A percentile compares a stretch with the other conserved stretches of the same genome.
Conservation (phyloP, 768 basidiomycete genomes). For the Mycena polygramma region DNA sequence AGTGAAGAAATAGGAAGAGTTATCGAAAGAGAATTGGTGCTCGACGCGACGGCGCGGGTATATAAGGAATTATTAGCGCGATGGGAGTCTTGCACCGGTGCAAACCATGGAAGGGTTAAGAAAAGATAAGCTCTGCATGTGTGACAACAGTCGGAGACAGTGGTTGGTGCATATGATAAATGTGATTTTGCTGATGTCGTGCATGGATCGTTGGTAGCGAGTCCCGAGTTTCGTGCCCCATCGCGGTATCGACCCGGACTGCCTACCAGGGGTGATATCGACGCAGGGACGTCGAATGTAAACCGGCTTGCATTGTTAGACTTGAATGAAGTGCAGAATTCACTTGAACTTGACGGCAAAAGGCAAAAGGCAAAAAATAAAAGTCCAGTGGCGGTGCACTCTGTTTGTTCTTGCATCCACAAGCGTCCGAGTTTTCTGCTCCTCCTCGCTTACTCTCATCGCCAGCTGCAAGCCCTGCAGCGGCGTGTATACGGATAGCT, state of each 20-base stretch:
- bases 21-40: constrained; percentile 25
- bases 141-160: not conserved
- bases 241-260: no score
- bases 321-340: no score
- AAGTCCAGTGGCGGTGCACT: no score
- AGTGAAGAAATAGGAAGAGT: constrained; percentile 4
- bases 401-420: no score
- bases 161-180: not conserved
- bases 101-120: constrained; percentile 22
- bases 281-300: no score
- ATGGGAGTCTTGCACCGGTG: constrained; percentile 18
- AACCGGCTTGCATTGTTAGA: no score
- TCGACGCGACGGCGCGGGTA: constrained; percentile 22
- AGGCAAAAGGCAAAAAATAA: no score
- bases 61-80: constrained; percentile 20
- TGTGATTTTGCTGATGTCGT: constrained; percentile 9
- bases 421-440: not conserved
- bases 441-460: constrained; percentile 7
- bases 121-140: constrained; percentile 25
- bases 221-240: not conserved
- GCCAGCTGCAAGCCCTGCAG: constrained; percentile 1
- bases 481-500: constrained; percentile 25
- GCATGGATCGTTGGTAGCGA: not conserved
- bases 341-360: no score
- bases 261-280: no score